A percentile compares a stretch with the other conserved stretches of the same genome.
Conservation (phyloP, 306 rosid genomes). For the Corylus heterophylla region DNA sequence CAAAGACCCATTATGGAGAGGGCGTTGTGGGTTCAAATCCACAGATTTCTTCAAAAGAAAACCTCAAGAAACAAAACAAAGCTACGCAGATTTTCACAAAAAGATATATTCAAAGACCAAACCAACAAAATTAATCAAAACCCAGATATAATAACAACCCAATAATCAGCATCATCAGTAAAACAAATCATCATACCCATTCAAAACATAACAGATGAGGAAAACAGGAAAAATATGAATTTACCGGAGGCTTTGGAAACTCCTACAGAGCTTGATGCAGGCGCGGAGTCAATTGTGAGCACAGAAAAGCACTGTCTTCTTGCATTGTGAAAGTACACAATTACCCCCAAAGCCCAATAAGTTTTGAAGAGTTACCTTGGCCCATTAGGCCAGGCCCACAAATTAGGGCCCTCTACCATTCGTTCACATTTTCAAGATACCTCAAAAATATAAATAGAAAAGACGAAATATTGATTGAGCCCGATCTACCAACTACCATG, state of each 20-base stretch:
- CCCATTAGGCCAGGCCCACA: background rate
- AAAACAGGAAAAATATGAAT: background rate
- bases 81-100: background rate
- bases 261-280: background rate
- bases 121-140: constrained; percentile 7
- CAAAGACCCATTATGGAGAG: background rate
- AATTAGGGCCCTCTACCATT: too few species aligned
- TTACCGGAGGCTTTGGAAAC: constrained; percentile 20
- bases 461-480: too few species aligned
- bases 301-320: background rate
- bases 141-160: background rate
- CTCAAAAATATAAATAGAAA: too few species aligned
- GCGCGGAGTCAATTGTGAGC: background rate
- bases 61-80: background rate
- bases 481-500: too few species aligned
- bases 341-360: background rate
- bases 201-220: background rate
- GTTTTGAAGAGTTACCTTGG: too few species aligned
- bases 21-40: background rate
- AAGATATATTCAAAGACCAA: background rate
- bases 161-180: background rate
- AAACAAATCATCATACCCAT: background rate
- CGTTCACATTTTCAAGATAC: too few species aligned
- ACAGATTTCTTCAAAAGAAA: background rate
- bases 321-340: background rate